Conservation (phyloP, 1,139 yeast species). For the Blastobotrys indianensis region DNA sequence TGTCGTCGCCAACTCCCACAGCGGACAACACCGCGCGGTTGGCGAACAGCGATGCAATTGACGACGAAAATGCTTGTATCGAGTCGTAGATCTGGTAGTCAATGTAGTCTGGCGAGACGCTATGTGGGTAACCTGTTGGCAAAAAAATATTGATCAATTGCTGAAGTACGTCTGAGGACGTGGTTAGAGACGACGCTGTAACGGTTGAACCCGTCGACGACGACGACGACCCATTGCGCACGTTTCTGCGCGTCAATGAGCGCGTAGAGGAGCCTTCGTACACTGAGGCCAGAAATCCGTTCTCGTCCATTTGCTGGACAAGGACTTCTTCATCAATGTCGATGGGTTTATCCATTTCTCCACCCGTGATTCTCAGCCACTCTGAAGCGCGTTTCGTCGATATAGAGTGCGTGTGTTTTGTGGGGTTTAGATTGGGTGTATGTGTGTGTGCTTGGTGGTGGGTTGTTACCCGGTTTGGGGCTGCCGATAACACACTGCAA, state of each 20-base stretch:
- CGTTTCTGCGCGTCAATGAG: not conserved
- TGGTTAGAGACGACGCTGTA: not conserved
- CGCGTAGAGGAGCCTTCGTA: conserved; percentile 19
- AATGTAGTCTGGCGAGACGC: conserved; percentile 33
- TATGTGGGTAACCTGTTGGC: conserved; percentile 37
- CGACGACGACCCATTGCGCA: conserved; percentile 2
- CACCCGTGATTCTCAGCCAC: not conserved
- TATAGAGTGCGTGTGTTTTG: too few species aligned
- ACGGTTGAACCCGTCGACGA: conserved; percentile 2
- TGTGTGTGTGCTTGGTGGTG: too few species aligned
- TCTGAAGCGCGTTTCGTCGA: not conserved
- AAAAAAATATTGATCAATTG: conserved; percentile 31
- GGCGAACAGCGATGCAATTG: conserved; percentile 35
- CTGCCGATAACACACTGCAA: too few species aligned
- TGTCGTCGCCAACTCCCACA: conserved; percentile 37
- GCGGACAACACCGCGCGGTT: conserved; percentile 35
- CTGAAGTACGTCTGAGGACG: conserved; percentile 15
- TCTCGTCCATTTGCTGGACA: conserved; percentile 22
- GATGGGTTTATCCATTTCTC: not conserved
- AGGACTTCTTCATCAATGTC: conserved; percentile 6
- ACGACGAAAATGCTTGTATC: conserved; percentile 35
- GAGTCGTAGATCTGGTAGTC: conserved; percentile 37
- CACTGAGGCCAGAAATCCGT: conserved; percentile 19
- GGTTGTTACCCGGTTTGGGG: too few species aligned
- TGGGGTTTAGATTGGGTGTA: too few species aligned